Conservation (phyloP, 768 basidiomycete species). For the Termitomyces bulborhizus region DNA sequence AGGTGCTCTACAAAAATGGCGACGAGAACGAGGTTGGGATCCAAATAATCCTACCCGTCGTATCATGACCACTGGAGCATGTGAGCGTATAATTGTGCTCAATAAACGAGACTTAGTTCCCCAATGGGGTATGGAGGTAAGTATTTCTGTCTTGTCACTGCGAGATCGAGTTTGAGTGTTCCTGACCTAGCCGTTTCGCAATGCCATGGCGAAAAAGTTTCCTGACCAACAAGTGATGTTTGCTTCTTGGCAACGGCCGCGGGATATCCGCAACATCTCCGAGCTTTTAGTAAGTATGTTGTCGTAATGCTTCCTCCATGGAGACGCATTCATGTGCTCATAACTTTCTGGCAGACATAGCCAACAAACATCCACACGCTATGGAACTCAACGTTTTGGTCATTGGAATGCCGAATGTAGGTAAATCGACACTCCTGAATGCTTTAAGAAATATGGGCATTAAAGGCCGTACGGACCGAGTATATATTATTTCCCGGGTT, state of each 20-base stretch:
- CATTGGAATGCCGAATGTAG: constrained; percentile 98
- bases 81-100: constrained; percentile 85
- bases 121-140: constrained; percentile 81
- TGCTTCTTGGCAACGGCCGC: constrained; percentile 62
- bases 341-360: constrained; percentile 44
- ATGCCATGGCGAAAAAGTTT: constrained; percentile 64
- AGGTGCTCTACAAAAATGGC: constrained; percentile 68
- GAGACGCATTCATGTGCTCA: constrained; percentile 2
- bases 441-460: constrained; percentile 84
- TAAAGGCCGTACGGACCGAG: constrained; percentile 59
- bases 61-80: constrained; percentile 37
- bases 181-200: constrained; percentile 57
- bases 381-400: constrained; percentile 86
- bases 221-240: constrained; percentile 66
- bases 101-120: constrained; percentile 93
- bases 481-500: constrained; percentile 3
- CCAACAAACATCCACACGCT: constrained; percentile 60
- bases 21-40: constrained; percentile 58
- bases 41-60: constrained; percentile 33
- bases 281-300: constrained; percentile 71
- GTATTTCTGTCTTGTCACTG: constrained; percentile 15
- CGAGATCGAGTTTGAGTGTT: constrained; percentile 10
- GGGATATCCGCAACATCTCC: constrained; percentile 60
- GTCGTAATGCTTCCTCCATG: constrained; percentile 10
- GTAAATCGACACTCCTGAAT: constrained; percentile 93